A percentile compares a stretch with the other conserved stretches of the same genome.
Evolutionary conservation across 352 stramenopile genomes (phyloP).

Genomic region (Phytophthora podocarpi): DNA sequence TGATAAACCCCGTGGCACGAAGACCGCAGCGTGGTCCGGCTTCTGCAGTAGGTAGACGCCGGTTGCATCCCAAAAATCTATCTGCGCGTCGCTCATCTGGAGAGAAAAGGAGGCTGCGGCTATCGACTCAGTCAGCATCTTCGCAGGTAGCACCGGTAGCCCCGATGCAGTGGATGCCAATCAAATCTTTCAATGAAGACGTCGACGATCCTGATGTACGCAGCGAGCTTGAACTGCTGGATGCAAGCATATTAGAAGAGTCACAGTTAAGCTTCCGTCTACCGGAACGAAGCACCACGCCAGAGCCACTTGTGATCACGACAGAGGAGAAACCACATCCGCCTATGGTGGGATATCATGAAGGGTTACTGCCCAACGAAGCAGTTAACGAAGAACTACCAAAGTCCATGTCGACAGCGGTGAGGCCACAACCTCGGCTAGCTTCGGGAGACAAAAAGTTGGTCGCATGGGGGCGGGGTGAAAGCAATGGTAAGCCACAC

Average conservation of each 20-base stretch:
- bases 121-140: neutral
- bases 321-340: slow-evolving; percentile 33
- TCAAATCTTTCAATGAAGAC: slow-evolving; percentile 34
- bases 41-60: slow-evolving; percentile 33
- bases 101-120: slow-evolving; percentile 35
- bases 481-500: slow-evolving; percentile 3
- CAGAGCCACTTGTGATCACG: slow-evolving; percentile 45
- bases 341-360: neutral
- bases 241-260: slow-evolving; percentile 52
- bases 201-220: slow-evolving; percentile 41
- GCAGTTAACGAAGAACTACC: slow-evolving; percentile 17
- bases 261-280: slow-evolving; percentile 53
- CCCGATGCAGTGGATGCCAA: slow-evolving; percentile 55
- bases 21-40: slow-evolving; percentile 40
- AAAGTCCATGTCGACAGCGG: neutral
- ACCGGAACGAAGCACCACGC: slow-evolving; percentile 64
- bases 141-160: slow-evolving; percentile 13
- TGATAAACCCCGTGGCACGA: slow-evolving; percentile 36
- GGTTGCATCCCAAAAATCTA: slow-evolving; percentile 51
- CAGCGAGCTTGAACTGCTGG: slow-evolving; percentile 55
- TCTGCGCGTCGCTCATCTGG: slow-evolving; percentile 40
- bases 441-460: slow-evolving; percentile 8
- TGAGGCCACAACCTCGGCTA: slow-evolving; percentile 10
- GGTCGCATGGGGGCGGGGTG: slow-evolving; percentile 19
- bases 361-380: neutral